Conservation (phyloP, 2,329 filamentous ascomycete genomes). For the Fusarium odoratissimum region DNA sequence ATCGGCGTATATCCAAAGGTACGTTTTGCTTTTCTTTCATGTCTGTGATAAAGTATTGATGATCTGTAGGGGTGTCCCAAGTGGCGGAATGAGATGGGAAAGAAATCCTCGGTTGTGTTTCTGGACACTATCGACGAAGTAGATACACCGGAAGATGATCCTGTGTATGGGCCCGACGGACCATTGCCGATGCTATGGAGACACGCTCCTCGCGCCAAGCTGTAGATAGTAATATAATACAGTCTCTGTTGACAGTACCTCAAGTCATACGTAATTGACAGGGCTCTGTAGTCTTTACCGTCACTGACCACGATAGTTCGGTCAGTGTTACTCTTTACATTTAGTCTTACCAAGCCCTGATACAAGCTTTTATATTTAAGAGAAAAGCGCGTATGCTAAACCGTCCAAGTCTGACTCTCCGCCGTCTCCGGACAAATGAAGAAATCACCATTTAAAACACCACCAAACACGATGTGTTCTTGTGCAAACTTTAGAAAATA, state of each 20-base stretch:
- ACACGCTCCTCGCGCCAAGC: accelerated
- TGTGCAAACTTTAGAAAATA: too few species aligned
- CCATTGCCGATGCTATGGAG: neutral
- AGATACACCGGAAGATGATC: neutral
- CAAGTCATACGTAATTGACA: accelerated
- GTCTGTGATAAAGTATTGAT: accelerated
- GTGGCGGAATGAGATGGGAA: neutral
- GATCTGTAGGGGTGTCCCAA: accelerated
- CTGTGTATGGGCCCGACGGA: neutral
- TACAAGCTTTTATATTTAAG: too few species aligned
- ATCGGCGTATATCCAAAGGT: neutral
- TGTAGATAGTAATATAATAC: neutral
- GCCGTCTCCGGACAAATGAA: too few species aligned
- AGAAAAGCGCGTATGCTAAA: neutral
- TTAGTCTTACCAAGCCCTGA: too few species aligned
- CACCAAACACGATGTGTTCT: too few species aligned
- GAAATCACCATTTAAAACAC: too few species aligned
- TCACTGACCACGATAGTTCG: accelerated
- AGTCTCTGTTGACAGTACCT: accelerated
- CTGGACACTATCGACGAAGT: accelerated
- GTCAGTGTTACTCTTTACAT: accelerated
- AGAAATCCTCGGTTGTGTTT: neutral
- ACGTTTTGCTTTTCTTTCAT: accelerated
- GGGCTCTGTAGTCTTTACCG: accelerated
- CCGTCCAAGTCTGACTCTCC: too few species aligned